Conservation (phyloP, 257 asterid species). For the Solanum neorickii region DNA sequence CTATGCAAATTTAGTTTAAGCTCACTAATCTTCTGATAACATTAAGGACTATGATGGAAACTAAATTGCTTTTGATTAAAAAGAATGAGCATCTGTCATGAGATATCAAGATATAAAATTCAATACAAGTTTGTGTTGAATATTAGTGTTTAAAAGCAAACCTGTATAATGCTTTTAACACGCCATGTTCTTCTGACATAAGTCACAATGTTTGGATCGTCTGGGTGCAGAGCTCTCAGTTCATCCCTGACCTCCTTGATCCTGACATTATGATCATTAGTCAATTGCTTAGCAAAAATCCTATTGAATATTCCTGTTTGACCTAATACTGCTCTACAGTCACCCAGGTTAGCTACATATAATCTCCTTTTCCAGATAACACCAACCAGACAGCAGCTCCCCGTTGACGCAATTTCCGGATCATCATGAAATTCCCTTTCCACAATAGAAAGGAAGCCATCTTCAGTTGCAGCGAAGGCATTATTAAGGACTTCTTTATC, state of each 20-base stretch:
- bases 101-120: neutral
- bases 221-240: constrained; percentile 48
- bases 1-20: no score
- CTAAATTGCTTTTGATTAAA: no score
- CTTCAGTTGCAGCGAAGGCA: constrained; percentile 58
- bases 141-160: neutral
- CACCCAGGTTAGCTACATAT: constrained; percentile 66
- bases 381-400: constrained; percentile 81
- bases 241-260: constrained; percentile 63
- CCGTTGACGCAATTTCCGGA: constrained; percentile 44
- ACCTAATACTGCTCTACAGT: constrained; percentile 83
- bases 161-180: constrained; percentile 90
- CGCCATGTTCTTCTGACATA: constrained; percentile 62
- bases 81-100: neutral
- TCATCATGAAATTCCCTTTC: constrained; percentile 24
- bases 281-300: constrained; percentile 62
- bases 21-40: no score
- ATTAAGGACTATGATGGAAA: no score
- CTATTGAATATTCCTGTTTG: constrained; percentile 24
- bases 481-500: constrained; percentile 38
- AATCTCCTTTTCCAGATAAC: constrained; percentile 55
- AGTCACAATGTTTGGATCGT: constrained; percentile 46
- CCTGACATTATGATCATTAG: constrained; percentile 60
- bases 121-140: neutral
- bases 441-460: constrained; percentile 43